These are phyloP conservation scores for Phytophthora pluvialis DNA, from an alignment of 352 stramenopile species.

Conservation along the genomic window DNA sequence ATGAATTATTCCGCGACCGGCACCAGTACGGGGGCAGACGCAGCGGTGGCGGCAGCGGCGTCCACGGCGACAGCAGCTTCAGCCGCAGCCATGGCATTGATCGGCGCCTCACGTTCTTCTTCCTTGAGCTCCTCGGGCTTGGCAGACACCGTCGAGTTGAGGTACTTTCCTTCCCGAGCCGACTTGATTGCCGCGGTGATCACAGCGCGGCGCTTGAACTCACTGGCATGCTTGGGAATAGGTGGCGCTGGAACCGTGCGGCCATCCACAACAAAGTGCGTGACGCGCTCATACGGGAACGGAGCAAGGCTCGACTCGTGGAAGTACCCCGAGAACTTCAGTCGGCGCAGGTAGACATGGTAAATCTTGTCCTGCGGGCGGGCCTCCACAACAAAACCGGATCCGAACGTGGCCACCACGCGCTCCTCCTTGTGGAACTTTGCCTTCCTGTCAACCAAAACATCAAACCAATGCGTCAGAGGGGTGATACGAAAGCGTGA, in stretches of 20 bases:
- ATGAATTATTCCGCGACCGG: conserved; percentile 32
- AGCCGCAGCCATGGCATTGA: conserved; percentile 30
- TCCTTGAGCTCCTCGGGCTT: conserved; percentile 28
- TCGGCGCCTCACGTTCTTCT: conserved; percentile 13
- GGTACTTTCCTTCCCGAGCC: conserved; percentile 44
- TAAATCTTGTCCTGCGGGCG: conserved; percentile 77
- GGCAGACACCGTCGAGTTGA: conserved; percentile 16
- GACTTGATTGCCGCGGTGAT: conserved; percentile 77
- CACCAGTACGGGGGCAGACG: conserved; percentile 25
- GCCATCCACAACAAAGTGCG: conserved; percentile 85
- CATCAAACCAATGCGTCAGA: conserved; percentile 11
- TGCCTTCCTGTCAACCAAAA: conserved; percentile 45
- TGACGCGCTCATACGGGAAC: conserved; percentile 88
- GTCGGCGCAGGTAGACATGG: conserved; percentile 76
- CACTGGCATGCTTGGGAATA: conserved; percentile 69
- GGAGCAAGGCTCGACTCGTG: conserved; percentile 64
- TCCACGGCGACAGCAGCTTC: conserved; percentile 33
- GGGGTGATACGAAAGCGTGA: not conserved
- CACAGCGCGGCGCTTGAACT: conserved; percentile 73
- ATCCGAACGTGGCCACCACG: conserved; percentile 79
- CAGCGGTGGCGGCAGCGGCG: conserved; percentile 19
- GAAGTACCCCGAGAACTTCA: conserved; percentile 76
- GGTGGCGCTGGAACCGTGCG: conserved; percentile 67
- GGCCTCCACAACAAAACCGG: conserved; percentile 72
- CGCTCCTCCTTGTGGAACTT: conserved; percentile 83